phyloP scores from a whole-genome alignment of 352 stramenopile species.

The Albugo laibachii region DNA sequence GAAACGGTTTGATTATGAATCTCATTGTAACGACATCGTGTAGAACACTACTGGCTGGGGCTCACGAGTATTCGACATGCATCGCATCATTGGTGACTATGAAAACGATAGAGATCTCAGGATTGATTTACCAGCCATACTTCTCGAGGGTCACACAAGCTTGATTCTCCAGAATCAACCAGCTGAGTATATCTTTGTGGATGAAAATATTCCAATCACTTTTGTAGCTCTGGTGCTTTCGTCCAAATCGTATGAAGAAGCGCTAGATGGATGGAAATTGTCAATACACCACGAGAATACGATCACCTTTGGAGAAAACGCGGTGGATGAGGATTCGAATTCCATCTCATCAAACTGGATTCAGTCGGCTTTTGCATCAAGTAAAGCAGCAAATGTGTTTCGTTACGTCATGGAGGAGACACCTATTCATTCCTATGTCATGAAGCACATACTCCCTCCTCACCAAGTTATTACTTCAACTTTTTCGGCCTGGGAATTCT shows the following conservation, averaged over 20 bases:
- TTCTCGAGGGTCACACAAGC: constrained; percentile 69
- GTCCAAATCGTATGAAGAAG: constrained; percentile 75
- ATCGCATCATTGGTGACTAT: constrained; percentile 32
- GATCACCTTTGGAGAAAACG: constrained; percentile 5
- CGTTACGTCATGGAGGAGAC: constrained; percentile 6
- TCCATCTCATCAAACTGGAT: constrained; percentile 44
- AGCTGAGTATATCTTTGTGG: constrained; percentile 78
- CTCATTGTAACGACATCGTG: too few relatives aligned
- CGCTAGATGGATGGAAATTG: constrained; percentile 42
- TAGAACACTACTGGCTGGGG: too few relatives aligned
- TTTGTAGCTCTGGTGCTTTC: constrained; percentile 90
- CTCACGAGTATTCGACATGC: constrained; percentile 16
- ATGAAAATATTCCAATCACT: constrained; percentile 86
- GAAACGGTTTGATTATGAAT: too few relatives aligned
- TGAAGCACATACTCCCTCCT: not conserved
- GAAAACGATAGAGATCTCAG: constrained; percentile 50
- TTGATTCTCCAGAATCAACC: constrained; percentile 57
- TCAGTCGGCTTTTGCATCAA: constrained; percentile 20
- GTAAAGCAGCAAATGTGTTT: not conserved
- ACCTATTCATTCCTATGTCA: constrained; percentile 3
- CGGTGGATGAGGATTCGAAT: constrained; percentile 2
- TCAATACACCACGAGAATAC: constrained; percentile 23
- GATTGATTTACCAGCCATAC: constrained; percentile 31
- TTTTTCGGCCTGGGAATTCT: constrained; percentile 39
- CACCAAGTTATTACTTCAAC: too few relatives aligned